Percentiles rank a stretch among this genome's conserved stretches.
Conservation (phyloP, 257 asterid species). For the Fraxinus excelsior region DNA sequence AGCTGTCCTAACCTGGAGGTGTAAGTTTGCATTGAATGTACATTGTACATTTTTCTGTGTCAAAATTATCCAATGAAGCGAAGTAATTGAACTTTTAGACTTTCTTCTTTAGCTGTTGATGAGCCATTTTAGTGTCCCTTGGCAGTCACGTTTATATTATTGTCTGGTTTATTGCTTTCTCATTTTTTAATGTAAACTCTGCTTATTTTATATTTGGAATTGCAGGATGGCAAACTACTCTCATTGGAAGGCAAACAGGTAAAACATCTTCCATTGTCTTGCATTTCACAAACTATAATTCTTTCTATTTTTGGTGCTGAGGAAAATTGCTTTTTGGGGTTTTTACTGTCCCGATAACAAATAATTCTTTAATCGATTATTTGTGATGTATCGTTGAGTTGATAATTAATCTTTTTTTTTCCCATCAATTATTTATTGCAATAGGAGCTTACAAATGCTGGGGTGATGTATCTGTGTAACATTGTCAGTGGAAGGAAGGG, state of each 20-base stretch:
- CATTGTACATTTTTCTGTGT: too few relatives aligned
- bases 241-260: constrained; percentile 86
- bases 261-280: constrained; percentile 22
- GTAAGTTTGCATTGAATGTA: neutral
- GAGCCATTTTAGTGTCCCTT: neutral
- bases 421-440: constrained; percentile 18
- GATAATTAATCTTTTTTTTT: constrained; percentile 5
- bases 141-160: neutral
- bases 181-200: neutral
- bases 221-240: constrained; percentile 75
- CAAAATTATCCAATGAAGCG: neutral
- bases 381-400: neutral
- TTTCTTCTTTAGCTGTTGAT: constrained; percentile 4
- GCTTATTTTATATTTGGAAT: constrained; percentile 14
- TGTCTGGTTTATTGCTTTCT: constrained; percentile 1
- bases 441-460: constrained; percentile 74
- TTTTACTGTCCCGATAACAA: neutral
- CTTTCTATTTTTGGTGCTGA: constrained; percentile 2
- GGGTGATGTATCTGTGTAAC: constrained; percentile 71
- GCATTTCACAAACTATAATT: neutral
- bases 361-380: neutral
- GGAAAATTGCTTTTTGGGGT: neutral
- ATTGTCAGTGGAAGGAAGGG: constrained; percentile 54
- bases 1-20: neutral
- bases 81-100: neutral